These are phyloP conservation scores for Maudiozyma bulderi DNA, from an alignment of 805 yeast species.

Conservation along the genomic window DNA sequence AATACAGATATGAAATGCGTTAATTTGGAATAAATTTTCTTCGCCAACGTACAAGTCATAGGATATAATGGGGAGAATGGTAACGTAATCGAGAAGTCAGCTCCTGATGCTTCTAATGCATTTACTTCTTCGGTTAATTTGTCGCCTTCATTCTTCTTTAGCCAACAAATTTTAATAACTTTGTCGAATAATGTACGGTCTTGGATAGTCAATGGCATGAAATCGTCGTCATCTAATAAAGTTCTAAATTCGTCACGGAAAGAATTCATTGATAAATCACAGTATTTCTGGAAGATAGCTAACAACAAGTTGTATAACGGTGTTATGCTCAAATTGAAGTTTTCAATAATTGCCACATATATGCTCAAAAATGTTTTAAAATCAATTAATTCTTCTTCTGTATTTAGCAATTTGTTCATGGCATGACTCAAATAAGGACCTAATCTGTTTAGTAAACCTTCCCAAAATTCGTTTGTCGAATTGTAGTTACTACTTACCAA, in stretches of 20 bases:
- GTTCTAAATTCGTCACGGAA: constrained; percentile 54
- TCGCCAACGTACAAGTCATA: constrained; percentile 68
- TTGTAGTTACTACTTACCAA: constrained; percentile 50
- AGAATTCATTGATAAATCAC: constrained; percentile 42
- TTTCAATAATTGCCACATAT: constrained; percentile 68
- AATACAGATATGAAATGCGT: constrained; percentile 58
- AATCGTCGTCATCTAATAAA: constrained; percentile 68
- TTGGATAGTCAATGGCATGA: constrained; percentile 73
- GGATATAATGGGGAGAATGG: constrained; percentile 89
- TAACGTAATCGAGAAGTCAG: constrained; percentile 49
- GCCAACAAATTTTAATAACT: constrained; percentile 62
- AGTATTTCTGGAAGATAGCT: constrained; percentile 48
- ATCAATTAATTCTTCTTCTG: constrained; percentile 38
- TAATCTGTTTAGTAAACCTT: constrained; percentile 49
- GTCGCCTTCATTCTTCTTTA: constrained; percentile 38
- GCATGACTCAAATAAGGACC: constrained; percentile 47
- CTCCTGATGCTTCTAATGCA: constrained; percentile 2
- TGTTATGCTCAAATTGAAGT: constrained; percentile 49
- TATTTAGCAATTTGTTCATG: constrained; percentile 34
- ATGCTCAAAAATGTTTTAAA: constrained; percentile 59
- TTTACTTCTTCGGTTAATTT: constrained; percentile 6
- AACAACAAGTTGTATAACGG: constrained; percentile 56
- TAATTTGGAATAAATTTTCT: constrained; percentile 54
- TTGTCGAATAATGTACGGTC: constrained; percentile 50
- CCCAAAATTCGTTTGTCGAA: constrained; percentile 63